A percentile compares a stretch with the other conserved stretches of the same genome.
phyloP scores from a whole-genome alignment of 352 stramenopile genomes.

The Blastocystis sp. region DNA sequence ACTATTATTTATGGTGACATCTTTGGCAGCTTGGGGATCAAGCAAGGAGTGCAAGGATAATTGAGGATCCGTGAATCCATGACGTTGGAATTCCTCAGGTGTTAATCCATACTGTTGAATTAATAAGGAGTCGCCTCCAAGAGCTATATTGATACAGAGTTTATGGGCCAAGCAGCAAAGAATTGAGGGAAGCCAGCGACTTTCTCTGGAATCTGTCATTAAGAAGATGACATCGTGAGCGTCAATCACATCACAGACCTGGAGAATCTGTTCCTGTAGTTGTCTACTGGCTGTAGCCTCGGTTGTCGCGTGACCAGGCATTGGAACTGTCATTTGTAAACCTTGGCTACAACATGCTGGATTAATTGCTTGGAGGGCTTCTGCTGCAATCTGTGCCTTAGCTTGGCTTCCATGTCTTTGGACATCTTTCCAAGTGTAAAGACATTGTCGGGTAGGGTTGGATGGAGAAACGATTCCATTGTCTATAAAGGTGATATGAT shows the following conservation, averaged over 20 bases:
- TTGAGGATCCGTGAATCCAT: background rate
- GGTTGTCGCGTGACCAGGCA: slow-evolving; percentile 83
- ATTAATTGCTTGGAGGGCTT: slow-evolving; percentile 82
- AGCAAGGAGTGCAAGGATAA: background rate
- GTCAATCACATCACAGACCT: slow-evolving; percentile 80
- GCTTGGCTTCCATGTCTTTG: slow-evolving; percentile 67
- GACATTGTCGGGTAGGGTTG: slow-evolving; percentile 90
- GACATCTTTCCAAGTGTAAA: slow-evolving; percentile 85
- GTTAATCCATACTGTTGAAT: slow-evolving; percentile 88
- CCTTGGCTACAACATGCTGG: slow-evolving; percentile 79
- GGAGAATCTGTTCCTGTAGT: slow-evolving; percentile 72
- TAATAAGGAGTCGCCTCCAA: slow-evolving; percentile 92
- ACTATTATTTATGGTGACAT: slow-evolving; percentile 65
- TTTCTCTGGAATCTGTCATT: slow-evolving; percentile 94
- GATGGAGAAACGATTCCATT: slow-evolving; percentile 90
- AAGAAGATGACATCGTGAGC: slow-evolving; percentile 89
- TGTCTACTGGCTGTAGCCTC: too few species aligned
- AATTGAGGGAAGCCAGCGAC: slow-evolving; percentile 91
- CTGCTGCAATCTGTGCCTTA: slow-evolving; percentile 85
- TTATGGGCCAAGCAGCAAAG: slow-evolving; percentile 84
- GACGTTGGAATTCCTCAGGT: slow-evolving; percentile 10
- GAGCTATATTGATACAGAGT: slow-evolving; percentile 77
- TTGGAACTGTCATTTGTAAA: slow-evolving; percentile 89
- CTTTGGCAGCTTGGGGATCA: too few species aligned
- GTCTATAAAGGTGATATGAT: slow-evolving; percentile 92